These are phyloP conservation scores for Pichia sp. DNA, from an alignment of 1,139 yeast species.

Conservation along the genomic window DNA sequence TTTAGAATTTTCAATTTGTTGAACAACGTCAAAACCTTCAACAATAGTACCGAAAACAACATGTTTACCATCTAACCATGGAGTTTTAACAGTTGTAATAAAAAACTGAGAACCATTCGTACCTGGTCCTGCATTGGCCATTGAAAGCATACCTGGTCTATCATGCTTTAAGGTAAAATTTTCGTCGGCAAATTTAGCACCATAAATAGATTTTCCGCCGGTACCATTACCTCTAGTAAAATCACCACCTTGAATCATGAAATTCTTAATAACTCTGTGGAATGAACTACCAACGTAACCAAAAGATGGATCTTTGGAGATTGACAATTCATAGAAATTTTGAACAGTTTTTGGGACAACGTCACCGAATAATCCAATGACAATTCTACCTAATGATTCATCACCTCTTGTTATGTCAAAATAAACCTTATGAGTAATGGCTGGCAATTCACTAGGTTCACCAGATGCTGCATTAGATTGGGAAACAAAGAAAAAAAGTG, in stretches of 20 bases:
- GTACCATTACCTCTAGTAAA: slow-evolving; percentile 53
- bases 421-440: slow-evolving; percentile 68
- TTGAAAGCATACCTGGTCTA: slow-evolving; percentile 51
- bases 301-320: slow-evolving; percentile 51
- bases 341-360: slow-evolving; percentile 57
- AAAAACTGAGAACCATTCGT: slow-evolving; percentile 60
- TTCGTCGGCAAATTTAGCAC: slow-evolving; percentile 52
- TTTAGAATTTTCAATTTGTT: slow-evolving; percentile 46
- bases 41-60: slow-evolving; percentile 58
- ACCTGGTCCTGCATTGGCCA: slow-evolving; percentile 58
- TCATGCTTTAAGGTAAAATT: slow-evolving; percentile 52
- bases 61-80: slow-evolving; percentile 52
- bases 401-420: slow-evolving; percentile 86
- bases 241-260: slow-evolving; percentile 63
- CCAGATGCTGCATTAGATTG: slow-evolving; percentile 19
- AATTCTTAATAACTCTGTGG: slow-evolving; percentile 53
- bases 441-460: slow-evolving; percentile 40
- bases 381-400: slow-evolving; percentile 49
- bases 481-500: slow-evolving; percentile 20
- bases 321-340: slow-evolving; percentile 53
- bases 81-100: slow-evolving; percentile 51
- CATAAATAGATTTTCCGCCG: slow-evolving; percentile 57
- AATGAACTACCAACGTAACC: slow-evolving; percentile 44
- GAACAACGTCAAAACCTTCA: slow-evolving; percentile 51
- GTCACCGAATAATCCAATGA: slow-evolving; percentile 52